Base-by-base conservation (phyloP, 805 yeast genomes). In the Saccharomycopsis capsularis region DNA sequence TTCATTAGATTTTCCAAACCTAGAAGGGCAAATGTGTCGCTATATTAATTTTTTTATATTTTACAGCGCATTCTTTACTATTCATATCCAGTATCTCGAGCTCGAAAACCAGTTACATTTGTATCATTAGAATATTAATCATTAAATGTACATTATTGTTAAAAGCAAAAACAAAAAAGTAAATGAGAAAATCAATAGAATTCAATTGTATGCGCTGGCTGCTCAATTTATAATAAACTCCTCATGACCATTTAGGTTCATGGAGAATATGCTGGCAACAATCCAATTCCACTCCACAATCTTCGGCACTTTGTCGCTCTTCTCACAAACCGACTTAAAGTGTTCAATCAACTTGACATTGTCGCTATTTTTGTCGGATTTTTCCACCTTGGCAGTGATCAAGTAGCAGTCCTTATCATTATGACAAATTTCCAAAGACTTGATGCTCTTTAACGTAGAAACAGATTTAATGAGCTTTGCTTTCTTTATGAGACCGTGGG, bases 221-320 rank as follows among this genome's bases (percentile, higher is more conserved):
- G n/a, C n/a, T n/a, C n/a, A n/a, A n/a, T n/a, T n/a, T n/a, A 42
- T 42, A 15, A 35, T 35, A 48, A 38, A 48, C 23, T 44, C 40
- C 15, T 48, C 48, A 34, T 48, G 47, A 24, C 43, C 43, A 9
- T 46, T 44, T 16, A 44, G 21, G 11, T 61, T 56, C 70, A 73
- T 68, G 44, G 67, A 68, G 61, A 80, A 79, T 0, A 80, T 75
- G 42, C 79, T 69, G 50, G 70, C 63, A 13, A 80, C 77, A 44
- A 82, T 74, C 82, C 83, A 78, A 45, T 79, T 76, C 85, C 85
- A 80, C 52, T 77, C 82, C 16, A 78, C 70, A 1, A 76, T 64
- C 11, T 61, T 63, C 34, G 60, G 71, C 9, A 51, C 57, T 16
- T 43, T 40, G 3, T 32, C 56, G 38, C 46, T 53, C 52, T 39